Base-by-base conservation (phyloP, 2,329 filamentous ascomycete species). In the Escovopsis sp. region DNA sequence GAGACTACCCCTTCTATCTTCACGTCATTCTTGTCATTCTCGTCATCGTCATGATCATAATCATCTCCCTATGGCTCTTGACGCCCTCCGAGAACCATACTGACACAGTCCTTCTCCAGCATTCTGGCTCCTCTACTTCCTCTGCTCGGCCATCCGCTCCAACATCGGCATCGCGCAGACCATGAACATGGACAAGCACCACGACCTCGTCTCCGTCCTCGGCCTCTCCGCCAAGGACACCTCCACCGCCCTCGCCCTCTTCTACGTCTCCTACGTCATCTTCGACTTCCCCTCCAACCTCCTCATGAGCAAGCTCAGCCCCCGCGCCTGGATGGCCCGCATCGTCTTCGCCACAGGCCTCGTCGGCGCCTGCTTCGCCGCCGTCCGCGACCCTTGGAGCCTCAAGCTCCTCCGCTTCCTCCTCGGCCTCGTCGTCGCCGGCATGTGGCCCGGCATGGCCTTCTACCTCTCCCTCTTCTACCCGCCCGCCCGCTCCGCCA, bases 381-480 rank as follows among this genome's bases (percentile, higher is more conserved):
- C 82, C 11, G 84, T 90, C 51, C 72, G 76, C 44, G 74, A 76
- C 28, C 80, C 81, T 7, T 92, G 85, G 80, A 90, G 83, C 49
- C 66, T 93, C 47, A 87, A 88, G 70, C 65, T 93, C n/a, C 68
- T 94, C 19, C 77, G 86, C 7, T 78, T 94, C 37, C 66, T 94
- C 10, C 71, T 94, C 6, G 86, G 86, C 33, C 70, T 90, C 12
- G 85, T 93, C 17, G 87, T 87, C 52, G 86, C 86, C 1, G 86
- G 86, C 32, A 86, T 94, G 79, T 94, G 86, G 86, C 86, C 86
- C 0, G 86, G 86, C 34, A 93, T 94, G 86, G 75, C 84, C 9
- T 90, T 90, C 55, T 94, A 93, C 51, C 66, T 94, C 32, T 92
- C 86, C 0, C 67, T 93, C 7, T 94, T 93, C 63, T 94, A 94